Base-by-base conservation (phyloP, 176 grass and related monocot genomes). In the Carex scoparia region DNA sequence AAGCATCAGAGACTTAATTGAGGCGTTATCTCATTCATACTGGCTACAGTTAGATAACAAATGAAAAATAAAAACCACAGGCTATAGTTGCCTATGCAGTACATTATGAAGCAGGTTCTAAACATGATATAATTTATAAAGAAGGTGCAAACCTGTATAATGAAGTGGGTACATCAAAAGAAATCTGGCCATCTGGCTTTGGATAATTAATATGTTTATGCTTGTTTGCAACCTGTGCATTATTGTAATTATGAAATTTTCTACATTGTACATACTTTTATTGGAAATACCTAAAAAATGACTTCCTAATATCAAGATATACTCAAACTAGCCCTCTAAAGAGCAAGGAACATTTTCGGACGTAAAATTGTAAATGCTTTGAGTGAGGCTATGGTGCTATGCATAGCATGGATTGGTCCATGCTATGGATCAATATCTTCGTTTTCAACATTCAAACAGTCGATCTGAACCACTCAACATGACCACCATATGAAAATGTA, bases 81-180 rank as follows among this genome's bases (percentile, higher is more conserved):
- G 46, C 74, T 32, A 27, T 56, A 33, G 23, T 16, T 13, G 51
- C 13, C 28, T 57, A 78, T 78, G 27, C 27, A 73, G 42, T 49
- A 46, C 5, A n/a, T 40, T 46, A 23, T 18, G 9, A 15, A 48
- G 9, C 2, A 7, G 27, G 38, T 73, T 73, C n/a, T 19, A 40
- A 56, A 79, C 16, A 68, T 56, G 46, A 58, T 87, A 81, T 6
- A 59, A 65, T 79, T 65, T 13, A 49, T 13, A 69, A 65, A 69
- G 31, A 81, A 60, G 55, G 31, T 19, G 27, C 49, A 59, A 81
- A 98, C 96, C 93, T 95, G 77, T 95, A 98, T 76, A 98, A 86
- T 68, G 96, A 98, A 75, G 96, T 90, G 75, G 91, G 90, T 51
- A 98, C 91, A n/a, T 98, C 93, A 65, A 95, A 98, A 51, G 91